Evolutionary conservation across 2,329 filamentous ascomycete species (phyloP), one percentile per base, ranked within the genome.

Genomic region (Didymella sp.): DNA sequence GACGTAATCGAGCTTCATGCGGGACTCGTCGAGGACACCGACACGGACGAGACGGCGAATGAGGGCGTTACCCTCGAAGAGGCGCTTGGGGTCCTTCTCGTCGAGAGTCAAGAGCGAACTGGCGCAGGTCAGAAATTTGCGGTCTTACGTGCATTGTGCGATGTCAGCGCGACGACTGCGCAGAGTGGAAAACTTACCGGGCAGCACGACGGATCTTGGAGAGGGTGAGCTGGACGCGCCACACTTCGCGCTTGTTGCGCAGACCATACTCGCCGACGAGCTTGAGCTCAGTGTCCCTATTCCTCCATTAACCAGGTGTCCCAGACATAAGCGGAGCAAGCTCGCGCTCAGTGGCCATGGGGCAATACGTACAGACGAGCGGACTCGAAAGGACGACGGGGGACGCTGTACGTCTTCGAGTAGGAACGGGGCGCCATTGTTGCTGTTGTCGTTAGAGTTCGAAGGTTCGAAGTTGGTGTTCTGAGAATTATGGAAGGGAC

Each of bases 1-100:
- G 80, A 99, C 95, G 90, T 99, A 97, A 97, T 99, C 95, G 87
- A 99, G 95, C 91, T 97, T 99, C 95, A 99, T 99, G 88, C 95
- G 95, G 81, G 93, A 93, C 87, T 99, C 95, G 82, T 99, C 95
- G 78, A 99, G 92, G 78, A 99, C 95, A 91, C 95, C 95, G 80
- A 98, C 93, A 82, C 95, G 95, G 72, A 99, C 95, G 73, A 99
- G 92, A 91, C 95, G 95, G 82, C 95, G 95, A 90, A 99, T 99
- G 81, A 99, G 89, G 81, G 95, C 95, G 84, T 99, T 99, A 84
- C 95, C 95, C 88, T 99, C 95, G 87, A 99, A 99, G 73, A 99
- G 93, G 85, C 95, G 93, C 90, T 98, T 98, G 82, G 95, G 95
- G 85, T 99, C 95, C 87, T 99, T 99, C 87, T 99, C 95, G 79